Evolutionary conservation across 306 rosid genomes (phyloP), one percentile per base, ranked within the genome.

Genomic region (Mucuna pruriens): DNA sequence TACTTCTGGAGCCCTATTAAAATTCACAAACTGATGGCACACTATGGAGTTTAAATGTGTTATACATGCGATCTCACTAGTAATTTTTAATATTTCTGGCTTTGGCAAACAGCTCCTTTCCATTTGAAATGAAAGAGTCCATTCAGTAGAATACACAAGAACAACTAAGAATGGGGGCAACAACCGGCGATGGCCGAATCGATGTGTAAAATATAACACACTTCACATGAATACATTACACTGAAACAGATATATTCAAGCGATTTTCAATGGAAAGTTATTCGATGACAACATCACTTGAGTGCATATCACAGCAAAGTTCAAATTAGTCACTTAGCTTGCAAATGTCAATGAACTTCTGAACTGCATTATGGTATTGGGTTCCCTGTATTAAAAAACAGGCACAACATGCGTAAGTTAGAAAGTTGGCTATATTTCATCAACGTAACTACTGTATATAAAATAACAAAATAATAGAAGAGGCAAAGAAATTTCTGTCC

Each of bases 341-440:
- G 90, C 89, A 90, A 71, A 90, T 92, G 76, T 92, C 91, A 75
- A 90, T 87, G 88, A 94, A 88, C 85, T 88, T 90, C 91, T 86
- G 96, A 57, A 86, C 85, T 74, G 97, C 93, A 87, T 92, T 91
- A 85, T 86, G 91, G 71, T 92, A 92, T 78, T 91, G 93, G 83
- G 93, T 89, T 83, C 92, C 94, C 90, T 92, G 92, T 70, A 72
- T 71, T 71, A 25, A 49, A 36, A 48, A 52, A 23, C 29, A 74
- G 1, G 29, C 58, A 71, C 66, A 69, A 46, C 44, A 62, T 20
- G 25, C 26, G 74, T 46, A 73, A 62, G 80, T 82, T 71, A 77
- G 46, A 76, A 74, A 77, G 73, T 68, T 80, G 38, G 73, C 81
- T 48, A 26, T 79, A 48, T 54, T 60, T 19, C 66, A 80, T 78